Conservation (phyloP, 345 rosid genomes). For the Passiflora organensis region DNA sequence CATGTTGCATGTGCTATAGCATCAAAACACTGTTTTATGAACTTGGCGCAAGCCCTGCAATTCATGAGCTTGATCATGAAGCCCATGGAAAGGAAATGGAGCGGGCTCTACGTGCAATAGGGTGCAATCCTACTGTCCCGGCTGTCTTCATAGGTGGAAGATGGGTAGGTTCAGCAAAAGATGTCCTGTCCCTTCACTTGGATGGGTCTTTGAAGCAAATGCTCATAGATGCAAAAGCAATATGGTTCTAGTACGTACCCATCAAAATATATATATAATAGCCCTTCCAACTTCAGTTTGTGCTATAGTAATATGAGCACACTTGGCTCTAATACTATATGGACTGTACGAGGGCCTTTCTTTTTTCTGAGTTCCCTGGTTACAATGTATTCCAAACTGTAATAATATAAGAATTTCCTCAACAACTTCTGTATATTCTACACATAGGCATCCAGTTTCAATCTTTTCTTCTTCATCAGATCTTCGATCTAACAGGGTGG, state of each 20-base stretch:
- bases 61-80: conserved; percentile 75
- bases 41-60: conserved; percentile 77
- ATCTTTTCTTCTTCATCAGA: no score
- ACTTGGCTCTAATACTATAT: conserved; percentile 25
- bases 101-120: conserved; percentile 63
- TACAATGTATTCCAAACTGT: conserved; percentile 21
- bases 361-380: conserved; percentile 26
- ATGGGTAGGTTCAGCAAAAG: conserved; percentile 69
- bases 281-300: background rate
- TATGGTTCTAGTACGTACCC: conserved; percentile 72
- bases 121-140: conserved; percentile 75
- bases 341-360: conserved; percentile 27
- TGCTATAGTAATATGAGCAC: conserved; percentile 1
- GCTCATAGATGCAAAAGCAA: conserved; percentile 81
- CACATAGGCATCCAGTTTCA: no score
- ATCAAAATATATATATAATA: no score
- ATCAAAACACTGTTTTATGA: conserved; percentile 84
- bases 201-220: conserved; percentile 72
- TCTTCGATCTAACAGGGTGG: background rate
- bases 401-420: conserved; percentile 2
- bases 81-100: conserved; percentile 66
- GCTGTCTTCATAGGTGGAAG: conserved; percentile 84
- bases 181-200: conserved; percentile 84
- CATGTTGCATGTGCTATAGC: conserved; percentile 91
- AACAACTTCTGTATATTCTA: background rate